Conservation (phyloP, 2,329 filamentous ascomycete genomes). For the Penicillium decumbens region DNA sequence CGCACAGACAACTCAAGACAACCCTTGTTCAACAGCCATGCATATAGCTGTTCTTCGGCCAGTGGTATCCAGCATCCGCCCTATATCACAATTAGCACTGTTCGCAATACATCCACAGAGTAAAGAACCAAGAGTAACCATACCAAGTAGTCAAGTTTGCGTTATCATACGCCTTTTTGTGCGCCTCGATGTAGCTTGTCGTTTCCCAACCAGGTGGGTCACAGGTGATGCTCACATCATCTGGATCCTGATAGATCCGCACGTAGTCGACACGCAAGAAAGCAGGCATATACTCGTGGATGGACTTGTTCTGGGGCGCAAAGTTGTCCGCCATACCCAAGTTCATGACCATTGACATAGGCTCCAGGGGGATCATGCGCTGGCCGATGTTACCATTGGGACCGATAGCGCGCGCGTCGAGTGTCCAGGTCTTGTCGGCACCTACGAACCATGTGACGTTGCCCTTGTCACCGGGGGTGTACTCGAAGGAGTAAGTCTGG, state of each 20-base stretch:
- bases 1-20: conserved; percentile 8
- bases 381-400: conserved; percentile 68
- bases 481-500: conserved; percentile 61
- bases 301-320: conserved; percentile 56
- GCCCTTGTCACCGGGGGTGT: conserved; percentile 55
- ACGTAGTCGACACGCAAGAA: conserved; percentile 66
- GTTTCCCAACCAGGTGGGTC: conserved; percentile 65
- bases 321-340: conserved; percentile 67
- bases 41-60: conserved; percentile 61
- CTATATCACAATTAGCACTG: conserved; percentile 23
- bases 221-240: conserved; percentile 57
- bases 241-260: conserved; percentile 63
- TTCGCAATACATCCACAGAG: background rate
- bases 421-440: conserved; percentile 59
- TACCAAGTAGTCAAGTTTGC: conserved; percentile 62
- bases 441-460: conserved; percentile 67
- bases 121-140: conserved; percentile 5
- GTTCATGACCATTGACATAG: conserved; percentile 64
- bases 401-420: conserved; percentile 56
- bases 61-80: conserved; percentile 50
- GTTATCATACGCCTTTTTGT: conserved; percentile 59
- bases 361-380: conserved; percentile 61
- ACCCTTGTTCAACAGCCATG: conserved; percentile 47
- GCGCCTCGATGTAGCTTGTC: conserved; percentile 61
- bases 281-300: conserved; percentile 56